These are phyloP conservation scores for Coprinopsis sp. DNA, from an alignment of 768 basidiomycete species.

Conservation along the genomic window DNA sequence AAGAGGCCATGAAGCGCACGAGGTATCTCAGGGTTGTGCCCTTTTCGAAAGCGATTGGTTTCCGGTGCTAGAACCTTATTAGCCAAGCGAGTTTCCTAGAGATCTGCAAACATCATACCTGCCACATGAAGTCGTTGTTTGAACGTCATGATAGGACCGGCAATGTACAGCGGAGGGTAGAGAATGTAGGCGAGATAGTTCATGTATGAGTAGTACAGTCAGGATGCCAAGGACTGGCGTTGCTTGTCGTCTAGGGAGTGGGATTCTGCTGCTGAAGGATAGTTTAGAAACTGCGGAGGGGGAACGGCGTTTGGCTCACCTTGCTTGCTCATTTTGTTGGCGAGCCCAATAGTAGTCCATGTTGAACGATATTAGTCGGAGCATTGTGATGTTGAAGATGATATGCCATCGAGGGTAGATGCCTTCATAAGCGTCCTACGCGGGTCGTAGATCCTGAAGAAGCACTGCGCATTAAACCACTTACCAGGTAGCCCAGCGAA, in stretches of 20 bases:
- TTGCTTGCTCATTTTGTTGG: conserved; percentile 28
- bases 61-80: conserved; percentile 45
- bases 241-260: conserved; percentile 49
- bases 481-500: conserved; percentile 55
- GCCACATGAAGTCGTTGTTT: conserved; percentile 94
- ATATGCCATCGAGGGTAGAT: conserved; percentile 91
- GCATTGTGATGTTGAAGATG: conserved; percentile 93
- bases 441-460: conserved; percentile 3
- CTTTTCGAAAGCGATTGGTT: conserved; percentile 43
- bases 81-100: neutral
- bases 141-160: conserved; percentile 94
- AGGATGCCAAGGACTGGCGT: conserved; percentile 49
- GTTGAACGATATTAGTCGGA: conserved; percentile 87
- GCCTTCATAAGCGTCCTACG: conserved; percentile 66
- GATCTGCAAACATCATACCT: conserved; percentile 46
- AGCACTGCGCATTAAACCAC: conserved; percentile 18
- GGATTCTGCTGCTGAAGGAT: conserved; percentile 7
- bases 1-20: conserved; percentile 62
- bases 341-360: conserved; percentile 91
- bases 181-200: conserved; percentile 84
- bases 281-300: neutral
- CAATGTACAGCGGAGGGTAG: conserved; percentile 93
- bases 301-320: conserved; percentile 37
- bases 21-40: conserved; percentile 49
- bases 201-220: conserved; percentile 55